phyloP scores from a whole-genome alignment of 2,329 filamentous ascomycete species.

The Aureobasidium zeae region DNA sequence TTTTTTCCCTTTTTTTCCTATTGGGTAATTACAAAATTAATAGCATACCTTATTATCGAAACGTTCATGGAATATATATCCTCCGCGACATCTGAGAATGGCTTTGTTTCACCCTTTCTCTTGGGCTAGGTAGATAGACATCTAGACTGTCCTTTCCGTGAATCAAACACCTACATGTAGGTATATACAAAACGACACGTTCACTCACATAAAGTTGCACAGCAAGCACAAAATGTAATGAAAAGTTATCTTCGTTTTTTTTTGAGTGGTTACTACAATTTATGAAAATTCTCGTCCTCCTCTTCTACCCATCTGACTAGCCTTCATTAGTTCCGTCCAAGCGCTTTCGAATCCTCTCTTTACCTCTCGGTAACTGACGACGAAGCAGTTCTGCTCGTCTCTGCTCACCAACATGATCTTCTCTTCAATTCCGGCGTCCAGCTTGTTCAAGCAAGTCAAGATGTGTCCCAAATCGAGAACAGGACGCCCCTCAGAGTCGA shows the following conservation, averaged over 20 bases:
- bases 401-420: conserved; percentile 76
- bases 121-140: too few relatives aligned
- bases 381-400: conserved; percentile 80
- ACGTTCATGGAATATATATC: too few relatives aligned
- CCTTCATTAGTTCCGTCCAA: conserved; percentile 49
- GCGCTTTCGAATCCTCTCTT: conserved; percentile 55
- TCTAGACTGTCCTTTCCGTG: too few relatives aligned
- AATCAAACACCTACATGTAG: too few relatives aligned
- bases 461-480: conserved; percentile 84
- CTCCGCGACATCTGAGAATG: too few relatives aligned
- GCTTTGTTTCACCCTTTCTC: too few relatives aligned
- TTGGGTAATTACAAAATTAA: too few relatives aligned
- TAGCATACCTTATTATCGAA: too few relatives aligned
- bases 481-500: conserved; percentile 73
- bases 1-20: too few relatives aligned
- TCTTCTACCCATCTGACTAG: conserved; percentile 19
- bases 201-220: too few relatives aligned
- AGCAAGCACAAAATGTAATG: not conserved
- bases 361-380: conserved; percentile 84
- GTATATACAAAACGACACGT: too few relatives aligned
- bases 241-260: conserved; percentile 9
- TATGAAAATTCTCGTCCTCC: conserved; percentile 13
- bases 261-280: conserved; percentile 1
- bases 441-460: conserved; percentile 75
- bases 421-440: conserved; percentile 84